Conservation (phyloP, 2,329 filamentous ascomycete species). For the Fusarium euwallaceae region DNA sequence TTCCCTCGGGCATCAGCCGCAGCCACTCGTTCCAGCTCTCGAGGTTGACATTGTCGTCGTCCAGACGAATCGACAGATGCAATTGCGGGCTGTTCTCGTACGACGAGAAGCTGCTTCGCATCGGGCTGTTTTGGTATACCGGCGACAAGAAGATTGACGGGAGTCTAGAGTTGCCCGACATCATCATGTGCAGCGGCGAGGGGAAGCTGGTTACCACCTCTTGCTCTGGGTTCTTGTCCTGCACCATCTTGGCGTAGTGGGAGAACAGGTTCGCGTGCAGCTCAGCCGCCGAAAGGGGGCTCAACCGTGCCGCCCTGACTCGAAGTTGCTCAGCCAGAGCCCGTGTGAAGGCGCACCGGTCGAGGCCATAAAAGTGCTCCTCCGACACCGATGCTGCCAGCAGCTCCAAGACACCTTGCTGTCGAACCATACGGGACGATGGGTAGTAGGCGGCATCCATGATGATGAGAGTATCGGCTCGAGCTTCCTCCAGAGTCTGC, state of each 20-base stretch:
- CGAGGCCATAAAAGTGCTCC: constrained; percentile 62
- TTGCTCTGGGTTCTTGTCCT: constrained; percentile 62
- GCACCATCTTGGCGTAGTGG: constrained; percentile 64
- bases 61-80: constrained; percentile 64
- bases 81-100: constrained; percentile 62
- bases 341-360: constrained; percentile 66
- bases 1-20: constrained; percentile 68
- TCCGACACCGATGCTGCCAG: constrained; percentile 68
- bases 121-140: constrained; percentile 57
- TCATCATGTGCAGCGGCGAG: constrained; percentile 68
- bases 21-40: constrained; percentile 71
- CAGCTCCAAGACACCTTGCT: constrained; percentile 68
- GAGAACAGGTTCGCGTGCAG: constrained; percentile 67
- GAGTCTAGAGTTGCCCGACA: constrained; percentile 65
- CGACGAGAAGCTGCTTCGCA: constrained; percentile 55
- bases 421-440: constrained; percentile 64
- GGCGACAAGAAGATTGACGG: constrained; percentile 70
- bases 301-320: constrained; percentile 59
- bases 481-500: constrained; percentile 67
- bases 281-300: constrained; percentile 64
- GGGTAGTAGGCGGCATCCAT: constrained; percentile 72
- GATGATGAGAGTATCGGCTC: constrained; percentile 67
- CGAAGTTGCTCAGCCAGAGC: constrained; percentile 64
- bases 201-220: constrained; percentile 64
- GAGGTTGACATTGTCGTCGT: constrained; percentile 64